Conservation (phyloP, 345 rosid species). For the Cardiospermum halicacabum region DNA sequence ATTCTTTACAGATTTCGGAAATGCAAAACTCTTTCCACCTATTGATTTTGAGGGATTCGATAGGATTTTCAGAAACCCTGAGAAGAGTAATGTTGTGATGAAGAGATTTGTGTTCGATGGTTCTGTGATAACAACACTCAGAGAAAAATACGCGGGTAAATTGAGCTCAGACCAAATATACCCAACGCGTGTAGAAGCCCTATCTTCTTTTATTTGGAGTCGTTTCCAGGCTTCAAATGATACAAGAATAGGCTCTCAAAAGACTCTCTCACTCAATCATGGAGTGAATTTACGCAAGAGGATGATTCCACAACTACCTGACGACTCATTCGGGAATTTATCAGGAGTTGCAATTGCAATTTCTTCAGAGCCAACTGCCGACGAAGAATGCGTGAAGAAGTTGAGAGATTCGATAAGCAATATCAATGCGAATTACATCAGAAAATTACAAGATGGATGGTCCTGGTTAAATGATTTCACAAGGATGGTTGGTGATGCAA, state of each 20-base stretch:
- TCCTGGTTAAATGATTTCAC: constrained; percentile 7
- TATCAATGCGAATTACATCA: constrained; percentile 23
- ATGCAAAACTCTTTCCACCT: constrained; percentile 38
- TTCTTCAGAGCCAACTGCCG: constrained; percentile 1
- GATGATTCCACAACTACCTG: constrained; percentile 25
- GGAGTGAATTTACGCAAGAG: constrained; percentile 36
- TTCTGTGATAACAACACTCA: constrained; percentile 23
- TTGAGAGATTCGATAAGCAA: constrained; percentile 25
- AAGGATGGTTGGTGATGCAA: constrained; percentile 21
- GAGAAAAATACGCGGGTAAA: constrained; percentile 15
- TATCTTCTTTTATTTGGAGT: constrained; percentile 40
- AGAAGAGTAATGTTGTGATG: constrained; percentile 29
- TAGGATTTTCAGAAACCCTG: neutral
- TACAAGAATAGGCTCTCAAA: constrained; percentile 6
- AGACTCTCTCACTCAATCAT: constrained; percentile 23
- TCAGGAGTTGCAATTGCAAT: constrained; percentile 5
- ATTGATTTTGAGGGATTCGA: constrained; percentile 11
- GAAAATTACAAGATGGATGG: constrained; percentile 25
- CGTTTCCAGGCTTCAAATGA: constrained; percentile 31
- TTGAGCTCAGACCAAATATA: neutral
- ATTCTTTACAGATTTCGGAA: constrained; percentile 23
- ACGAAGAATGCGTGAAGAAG: constrained; percentile 13
- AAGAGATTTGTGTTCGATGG: constrained; percentile 38
- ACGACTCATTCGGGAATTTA: constrained; percentile 38
- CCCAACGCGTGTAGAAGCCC: constrained; percentile 36